These are phyloP conservation scores for Macrocybe sp. DNA, from an alignment of 1,284 basidiomycete species.

Conservation along the genomic window DNA sequence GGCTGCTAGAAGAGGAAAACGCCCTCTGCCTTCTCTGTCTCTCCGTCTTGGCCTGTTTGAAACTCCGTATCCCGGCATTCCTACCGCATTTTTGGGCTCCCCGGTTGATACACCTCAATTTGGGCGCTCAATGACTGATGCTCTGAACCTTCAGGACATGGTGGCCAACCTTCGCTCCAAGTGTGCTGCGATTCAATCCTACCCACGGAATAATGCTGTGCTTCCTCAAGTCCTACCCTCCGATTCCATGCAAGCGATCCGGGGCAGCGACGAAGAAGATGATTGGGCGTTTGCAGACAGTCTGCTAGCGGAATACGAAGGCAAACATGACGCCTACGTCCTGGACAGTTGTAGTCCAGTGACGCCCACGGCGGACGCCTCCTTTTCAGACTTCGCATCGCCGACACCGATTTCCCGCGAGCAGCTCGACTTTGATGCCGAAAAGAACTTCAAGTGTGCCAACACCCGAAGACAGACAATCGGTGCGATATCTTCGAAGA, in stretches of 20 bases:
- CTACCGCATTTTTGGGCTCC: conserved; percentile 58
- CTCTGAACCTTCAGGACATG: conserved; percentile 51
- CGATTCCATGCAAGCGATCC: conserved; percentile 4
- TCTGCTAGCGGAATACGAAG: conserved; percentile 23
- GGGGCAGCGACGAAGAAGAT: conserved; percentile 17
- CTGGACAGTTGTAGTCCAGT: conserved; percentile 3
- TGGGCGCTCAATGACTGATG: conserved; percentile 23
- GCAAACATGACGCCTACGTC: background rate
- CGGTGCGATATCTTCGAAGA: too few species aligned
- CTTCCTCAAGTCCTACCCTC: conserved; percentile 6
- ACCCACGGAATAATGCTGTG: conserved; percentile 11
- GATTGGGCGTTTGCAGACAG: conserved; percentile 45
- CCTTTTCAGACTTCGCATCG: background rate
- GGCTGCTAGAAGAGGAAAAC: conserved; percentile 51
- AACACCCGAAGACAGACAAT: too few species aligned
- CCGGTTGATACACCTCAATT: conserved; percentile 38
- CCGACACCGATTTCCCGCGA: too few species aligned
- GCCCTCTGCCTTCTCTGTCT: conserved; percentile 35
- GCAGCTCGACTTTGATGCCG: too few species aligned
- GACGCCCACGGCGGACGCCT: background rate
- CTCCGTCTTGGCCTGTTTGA: conserved; percentile 24
- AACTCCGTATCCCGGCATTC: conserved; percentile 51
- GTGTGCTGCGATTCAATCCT: conserved; percentile 26
- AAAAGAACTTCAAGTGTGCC: too few species aligned
- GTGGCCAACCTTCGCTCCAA: conserved; percentile 41